These are phyloP conservation scores for Verticillium isaacii DNA, from an alignment of 2,329 filamentous ascomycete genomes.

Conservation along the genomic window DNA sequence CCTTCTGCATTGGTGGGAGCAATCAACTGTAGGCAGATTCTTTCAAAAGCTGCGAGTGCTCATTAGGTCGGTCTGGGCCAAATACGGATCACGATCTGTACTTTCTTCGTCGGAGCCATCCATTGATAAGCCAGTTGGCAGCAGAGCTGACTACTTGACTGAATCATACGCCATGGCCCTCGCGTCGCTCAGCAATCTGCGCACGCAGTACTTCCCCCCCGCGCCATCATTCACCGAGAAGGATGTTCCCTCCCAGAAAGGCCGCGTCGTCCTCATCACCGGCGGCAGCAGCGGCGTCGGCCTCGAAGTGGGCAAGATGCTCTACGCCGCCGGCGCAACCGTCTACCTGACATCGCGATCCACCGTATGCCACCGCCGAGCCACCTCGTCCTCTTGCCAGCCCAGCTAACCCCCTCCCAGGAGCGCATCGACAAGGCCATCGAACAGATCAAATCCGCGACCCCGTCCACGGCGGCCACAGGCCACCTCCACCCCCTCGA, in stretches of 20 bases:
- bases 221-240: conserved; percentile 19
- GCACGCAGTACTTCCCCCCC: conserved; percentile 14
- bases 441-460: conserved; percentile 10
- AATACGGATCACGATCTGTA: too few relatives aligned
- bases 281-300: conserved; percentile 36
- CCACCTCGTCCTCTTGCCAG: too few relatives aligned
- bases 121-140: too few relatives aligned
- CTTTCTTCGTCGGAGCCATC: too few relatives aligned
- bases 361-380: conserved; percentile 10
- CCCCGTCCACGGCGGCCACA: conserved; percentile 4
- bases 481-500: conserved; percentile 25
- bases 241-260: conserved; percentile 19
- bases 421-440: conserved; percentile 26
- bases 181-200: background rate
- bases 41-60: too few relatives aligned
- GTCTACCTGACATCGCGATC: conserved; percentile 48
- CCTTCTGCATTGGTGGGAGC: too few relatives aligned
- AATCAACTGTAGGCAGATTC: too few relatives aligned
- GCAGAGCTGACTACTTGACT: too few relatives aligned
- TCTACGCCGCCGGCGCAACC: conserved; percentile 46
- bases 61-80: too few relatives aligned
- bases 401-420: conserved; percentile 6
- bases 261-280: conserved; percentile 42
- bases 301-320: conserved; percentile 43
- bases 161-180: too few relatives aligned